Percentiles rank a stretch among this genome's conserved stretches.
These are phyloP conservation scores for Fusarium duplospermum DNA, from an alignment of 2,329 filamentous ascomycete species.

Conservation along the genomic window DNA sequence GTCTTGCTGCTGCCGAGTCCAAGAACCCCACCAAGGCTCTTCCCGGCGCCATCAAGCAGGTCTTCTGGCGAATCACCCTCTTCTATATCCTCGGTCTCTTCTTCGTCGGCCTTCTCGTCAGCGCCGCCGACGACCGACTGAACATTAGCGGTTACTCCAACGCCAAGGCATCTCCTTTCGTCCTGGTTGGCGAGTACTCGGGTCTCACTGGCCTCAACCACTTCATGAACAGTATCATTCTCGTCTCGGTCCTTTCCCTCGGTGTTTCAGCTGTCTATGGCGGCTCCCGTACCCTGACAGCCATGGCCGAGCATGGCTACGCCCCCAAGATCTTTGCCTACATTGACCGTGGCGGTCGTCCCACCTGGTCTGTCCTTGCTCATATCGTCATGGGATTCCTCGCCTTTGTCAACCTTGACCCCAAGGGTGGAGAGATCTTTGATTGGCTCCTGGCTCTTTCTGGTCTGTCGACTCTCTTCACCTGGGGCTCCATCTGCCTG, in stretches of 20 bases:
- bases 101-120: slow-evolving; percentile 61
- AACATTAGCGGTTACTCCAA: slow-evolving; percentile 41
- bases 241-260: slow-evolving; percentile 66
- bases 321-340: slow-evolving; percentile 66
- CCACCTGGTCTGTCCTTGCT: slow-evolving; percentile 57
- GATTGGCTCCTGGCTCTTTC: slow-evolving; percentile 74
- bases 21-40: slow-evolving; percentile 76
- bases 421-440: slow-evolving; percentile 65
- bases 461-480: slow-evolving; percentile 71
- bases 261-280: slow-evolving; percentile 67
- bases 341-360: slow-evolving; percentile 65
- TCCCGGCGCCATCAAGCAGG: slow-evolving; percentile 84
- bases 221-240: slow-evolving; percentile 66
- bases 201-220: slow-evolving; percentile 60
- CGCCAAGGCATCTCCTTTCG: slow-evolving; percentile 60
- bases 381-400: slow-evolving; percentile 62
- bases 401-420: slow-evolving; percentile 59
- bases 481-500: slow-evolving; percentile 74
- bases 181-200: slow-evolving; percentile 62
- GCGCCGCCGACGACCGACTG: slow-evolving; percentile 58
- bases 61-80: slow-evolving; percentile 63
- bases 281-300: slow-evolving; percentile 65
- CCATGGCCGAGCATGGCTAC: slow-evolving; percentile 65
- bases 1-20: slow-evolving; percentile 77
- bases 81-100: slow-evolving; percentile 63